These are phyloP conservation scores for Rhinocladiella similis DNA, from an alignment of 2,329 filamentous ascomycete genomes.

Conservation along the genomic window DNA sequence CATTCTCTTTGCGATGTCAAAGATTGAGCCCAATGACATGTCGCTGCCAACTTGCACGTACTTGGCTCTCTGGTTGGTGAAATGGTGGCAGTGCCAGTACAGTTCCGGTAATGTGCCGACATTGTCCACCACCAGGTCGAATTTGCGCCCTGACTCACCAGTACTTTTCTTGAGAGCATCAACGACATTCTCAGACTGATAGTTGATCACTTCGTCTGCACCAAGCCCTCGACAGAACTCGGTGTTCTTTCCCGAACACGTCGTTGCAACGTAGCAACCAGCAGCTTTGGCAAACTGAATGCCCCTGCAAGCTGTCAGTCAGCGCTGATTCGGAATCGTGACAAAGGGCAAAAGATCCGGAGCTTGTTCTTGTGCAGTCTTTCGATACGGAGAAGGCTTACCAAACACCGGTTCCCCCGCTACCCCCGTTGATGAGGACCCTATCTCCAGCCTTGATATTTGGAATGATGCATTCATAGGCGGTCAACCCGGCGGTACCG, in stretches of 20 bases:
- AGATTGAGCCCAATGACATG: neutral
- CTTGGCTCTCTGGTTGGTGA: slow-evolving; percentile 49
- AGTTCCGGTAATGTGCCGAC: slow-evolving; percentile 53
- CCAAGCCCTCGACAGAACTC: slow-evolving; percentile 59
- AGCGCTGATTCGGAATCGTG: neutral
- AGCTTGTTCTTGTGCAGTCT: neutral
- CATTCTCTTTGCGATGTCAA: slow-evolving; percentile 37
- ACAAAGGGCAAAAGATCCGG: neutral
- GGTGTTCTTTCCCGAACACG: slow-evolving; percentile 59
- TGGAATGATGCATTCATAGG: slow-evolving; percentile 51
- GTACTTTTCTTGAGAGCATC: slow-evolving; percentile 43
- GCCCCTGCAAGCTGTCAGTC: slow-evolving; percentile 30
- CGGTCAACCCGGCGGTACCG: slow-evolving; percentile 50
- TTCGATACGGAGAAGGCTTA: neutral
- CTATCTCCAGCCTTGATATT: slow-evolving; percentile 49
- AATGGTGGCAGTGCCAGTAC: slow-evolving; percentile 55
- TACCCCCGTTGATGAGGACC: slow-evolving; percentile 66
- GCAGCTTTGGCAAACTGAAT: slow-evolving; percentile 65
- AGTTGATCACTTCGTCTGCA: slow-evolving; percentile 65
- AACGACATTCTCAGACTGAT: slow-evolving; percentile 52
- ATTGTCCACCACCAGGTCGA: slow-evolving; percentile 59
- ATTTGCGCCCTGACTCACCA: slow-evolving; percentile 43
- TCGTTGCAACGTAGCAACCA: slow-evolving; percentile 59
- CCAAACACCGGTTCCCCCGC: slow-evolving; percentile 61
- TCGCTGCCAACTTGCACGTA: slow-evolving; percentile 55